A percentile compares a stretch with the other conserved stretches of the same genome.
Conservation (phyloP, 257 asterid species). For the Gentiana macrophylla region DNA sequence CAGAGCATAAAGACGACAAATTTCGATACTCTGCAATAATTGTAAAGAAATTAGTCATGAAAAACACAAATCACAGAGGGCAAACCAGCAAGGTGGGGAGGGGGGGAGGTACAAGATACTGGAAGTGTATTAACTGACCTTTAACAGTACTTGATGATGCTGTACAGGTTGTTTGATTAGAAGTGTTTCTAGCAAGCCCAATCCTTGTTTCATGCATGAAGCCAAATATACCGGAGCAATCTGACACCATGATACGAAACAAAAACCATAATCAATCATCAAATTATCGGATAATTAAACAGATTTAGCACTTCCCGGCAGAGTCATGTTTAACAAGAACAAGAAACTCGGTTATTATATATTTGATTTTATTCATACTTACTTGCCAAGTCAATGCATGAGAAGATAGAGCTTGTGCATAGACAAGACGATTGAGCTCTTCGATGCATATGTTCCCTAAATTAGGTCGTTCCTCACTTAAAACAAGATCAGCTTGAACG, state of each 20-base stretch:
- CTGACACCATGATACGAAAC: conserved; percentile 24
- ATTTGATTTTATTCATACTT: conserved; percentile 19
- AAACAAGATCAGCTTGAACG: conserved; percentile 56
- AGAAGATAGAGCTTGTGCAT: conserved; percentile 88
- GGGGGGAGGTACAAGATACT: neutral
- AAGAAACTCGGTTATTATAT: no score
- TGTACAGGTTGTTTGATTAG: conserved; percentile 77
- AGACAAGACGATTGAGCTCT: conserved; percentile 79
- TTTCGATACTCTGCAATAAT: conserved; percentile 69
- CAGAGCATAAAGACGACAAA: conserved; percentile 82
- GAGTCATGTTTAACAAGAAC: no score
- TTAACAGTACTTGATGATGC: conserved; percentile 62
- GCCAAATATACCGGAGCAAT: conserved; percentile 82
- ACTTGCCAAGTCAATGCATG: conserved; percentile 94
- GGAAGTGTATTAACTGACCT: conserved; percentile 29
- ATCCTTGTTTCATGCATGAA: conserved; percentile 76
- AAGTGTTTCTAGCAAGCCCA: conserved; percentile 67
- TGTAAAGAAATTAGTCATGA: conserved; percentile 10
- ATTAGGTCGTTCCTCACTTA: conserved; percentile 51
- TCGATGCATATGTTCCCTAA: conserved; percentile 83
- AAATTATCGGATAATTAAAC: neutral
- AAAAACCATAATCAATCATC: conserved; percentile 8
- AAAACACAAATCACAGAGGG: neutral
- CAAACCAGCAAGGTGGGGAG: neutral
- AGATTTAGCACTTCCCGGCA: no score